phyloP scores from a whole-genome alignment of 768 basidiomycete species.

The Lyophyllum semitale region DNA sequence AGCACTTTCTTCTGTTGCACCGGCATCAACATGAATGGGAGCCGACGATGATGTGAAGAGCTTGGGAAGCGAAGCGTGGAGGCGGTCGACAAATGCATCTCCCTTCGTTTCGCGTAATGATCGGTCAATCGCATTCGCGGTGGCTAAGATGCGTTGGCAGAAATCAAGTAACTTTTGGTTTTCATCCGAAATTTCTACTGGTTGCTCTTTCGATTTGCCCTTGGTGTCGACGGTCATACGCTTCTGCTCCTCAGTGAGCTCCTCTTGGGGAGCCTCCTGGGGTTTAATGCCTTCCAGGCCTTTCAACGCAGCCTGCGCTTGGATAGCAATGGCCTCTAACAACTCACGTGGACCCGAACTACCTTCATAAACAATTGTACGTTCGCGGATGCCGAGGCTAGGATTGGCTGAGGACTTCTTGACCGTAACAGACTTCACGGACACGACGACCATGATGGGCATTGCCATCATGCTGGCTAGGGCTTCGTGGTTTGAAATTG shows the following conservation, averaged over 20 bases:
- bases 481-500: conserved; percentile 90
- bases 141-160: conserved; percentile 83
- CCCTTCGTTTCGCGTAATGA: conserved; percentile 90
- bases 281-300: conserved; percentile 71
- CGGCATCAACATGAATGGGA: conserved; percentile 47
- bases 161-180: conserved; percentile 78
- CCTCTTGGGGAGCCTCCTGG: conserved; percentile 48
- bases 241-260: conserved; percentile 89
- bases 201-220: conserved; percentile 65
- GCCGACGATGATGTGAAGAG: conserved; percentile 54
- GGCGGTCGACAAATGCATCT: conserved; percentile 76
- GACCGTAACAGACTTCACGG: conserved; percentile 63
- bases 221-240: conserved; percentile 73
- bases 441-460: conserved; percentile 88
- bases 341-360: conserved; percentile 89
- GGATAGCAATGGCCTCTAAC: conserved; percentile 88
- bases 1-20: conserved; percentile 65
- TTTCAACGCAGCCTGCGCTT: conserved; percentile 90
- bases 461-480: conserved; percentile 95
- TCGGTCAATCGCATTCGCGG: conserved; percentile 83
- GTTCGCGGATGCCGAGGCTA: conserved; percentile 66
- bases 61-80: conserved; percentile 76
- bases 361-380: conserved; percentile 87
- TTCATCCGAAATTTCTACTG: conserved; percentile 59
- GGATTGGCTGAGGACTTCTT: conserved; percentile 48